These are phyloP conservation scores for Fraxinus floribunda DNA, from an alignment of 305 asterid genomes.

Conservation along the genomic window DNA sequence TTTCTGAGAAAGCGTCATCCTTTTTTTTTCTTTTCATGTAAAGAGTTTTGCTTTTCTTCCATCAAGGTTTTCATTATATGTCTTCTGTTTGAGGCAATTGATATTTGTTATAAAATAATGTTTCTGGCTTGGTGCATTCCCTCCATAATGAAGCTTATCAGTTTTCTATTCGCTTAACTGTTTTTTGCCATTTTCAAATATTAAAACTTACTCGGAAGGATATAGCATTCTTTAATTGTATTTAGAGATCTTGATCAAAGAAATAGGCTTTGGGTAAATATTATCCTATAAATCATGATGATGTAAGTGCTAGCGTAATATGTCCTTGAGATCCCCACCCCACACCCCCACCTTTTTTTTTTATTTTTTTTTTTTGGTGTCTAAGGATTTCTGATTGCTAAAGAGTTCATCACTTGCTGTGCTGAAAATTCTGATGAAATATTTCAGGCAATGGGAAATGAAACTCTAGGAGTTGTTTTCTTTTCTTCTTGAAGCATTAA, in stretches of 20 bases:
- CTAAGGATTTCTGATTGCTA: not conserved
- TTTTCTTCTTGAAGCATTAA: not conserved
- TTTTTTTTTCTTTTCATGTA: slow-evolving; percentile 37
- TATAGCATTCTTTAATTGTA: not conserved
- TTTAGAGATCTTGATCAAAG: not conserved
- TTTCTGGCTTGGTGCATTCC: slow-evolving; percentile 13
- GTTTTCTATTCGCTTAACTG: not conserved
- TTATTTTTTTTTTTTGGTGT: not conserved
- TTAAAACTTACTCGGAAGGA: not conserved
- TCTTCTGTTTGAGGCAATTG: slow-evolving; percentile 18
- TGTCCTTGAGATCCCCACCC: not conserved
- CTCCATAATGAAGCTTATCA: slow-evolving; percentile 1
- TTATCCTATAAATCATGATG: not conserved
- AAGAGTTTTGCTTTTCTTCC: slow-evolving; percentile 34
- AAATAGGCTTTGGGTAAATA: not conserved
- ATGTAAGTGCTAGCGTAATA: not conserved
- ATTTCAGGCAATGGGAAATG: not conserved
- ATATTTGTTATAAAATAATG: slow-evolving; percentile 26
- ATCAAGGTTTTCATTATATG: slow-evolving; percentile 13
- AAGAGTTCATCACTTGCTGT: not conserved
- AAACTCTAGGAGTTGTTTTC: not conserved
- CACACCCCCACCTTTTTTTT: no score
- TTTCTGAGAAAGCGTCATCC: slow-evolving; percentile 19
- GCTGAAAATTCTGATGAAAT: not conserved
- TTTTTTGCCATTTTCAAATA: not conserved